These are phyloP conservation scores for Aspergillus texensis DNA, from an alignment of 2,329 filamentous ascomycete genomes.

Conservation along the genomic window DNA sequence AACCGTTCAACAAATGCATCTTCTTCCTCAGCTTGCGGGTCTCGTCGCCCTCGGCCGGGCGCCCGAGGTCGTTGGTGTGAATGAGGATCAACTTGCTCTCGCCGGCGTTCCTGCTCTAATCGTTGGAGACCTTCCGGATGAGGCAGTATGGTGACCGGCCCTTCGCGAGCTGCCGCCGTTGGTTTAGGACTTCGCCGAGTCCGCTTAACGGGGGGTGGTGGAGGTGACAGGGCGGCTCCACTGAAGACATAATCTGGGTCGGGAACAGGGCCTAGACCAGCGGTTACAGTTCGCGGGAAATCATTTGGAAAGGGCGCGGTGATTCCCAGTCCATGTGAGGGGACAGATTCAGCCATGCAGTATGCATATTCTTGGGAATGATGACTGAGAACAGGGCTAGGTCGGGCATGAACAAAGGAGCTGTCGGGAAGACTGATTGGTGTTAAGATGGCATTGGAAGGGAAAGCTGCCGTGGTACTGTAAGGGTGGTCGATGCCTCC, in stretches of 20 bases:
- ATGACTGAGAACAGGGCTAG: slow-evolving; percentile 40
- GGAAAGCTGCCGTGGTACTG: slow-evolving; percentile 33
- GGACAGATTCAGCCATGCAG: slow-evolving; percentile 30
- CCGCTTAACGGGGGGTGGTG: slow-evolving; percentile 27
- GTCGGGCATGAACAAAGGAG: slow-evolving; percentile 32
- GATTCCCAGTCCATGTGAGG: slow-evolving; percentile 43
- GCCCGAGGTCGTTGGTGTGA: slow-evolving; percentile 33
- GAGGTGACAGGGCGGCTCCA: slow-evolving; percentile 26
- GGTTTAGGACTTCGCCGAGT: slow-evolving; percentile 26
- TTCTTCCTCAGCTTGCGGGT: slow-evolving; percentile 43
- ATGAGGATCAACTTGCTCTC: slow-evolving; percentile 28
- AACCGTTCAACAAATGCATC: slow-evolving; percentile 42
- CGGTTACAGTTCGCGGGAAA: slow-evolving; percentile 31
- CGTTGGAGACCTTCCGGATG: slow-evolving; percentile 43
- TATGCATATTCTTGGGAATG: slow-evolving; percentile 44
- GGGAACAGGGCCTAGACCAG: slow-evolving; percentile 28
- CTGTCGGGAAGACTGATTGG: slow-evolving; percentile 44
- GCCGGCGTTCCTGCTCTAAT: slow-evolving; percentile 39
- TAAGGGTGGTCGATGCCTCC: slow-evolving; percentile 34
- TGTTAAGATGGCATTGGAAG: slow-evolving; percentile 35
- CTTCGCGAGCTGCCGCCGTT: slow-evolving; percentile 26
- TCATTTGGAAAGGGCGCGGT: slow-evolving; percentile 35
- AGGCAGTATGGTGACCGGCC: slow-evolving; percentile 41
- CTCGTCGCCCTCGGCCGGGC: slow-evolving; percentile 36
- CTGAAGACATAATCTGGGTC: slow-evolving; percentile 25